Conservation (phyloP, 768 basidiomycete species). For the Coprinopsis strossmayeri region DNA sequence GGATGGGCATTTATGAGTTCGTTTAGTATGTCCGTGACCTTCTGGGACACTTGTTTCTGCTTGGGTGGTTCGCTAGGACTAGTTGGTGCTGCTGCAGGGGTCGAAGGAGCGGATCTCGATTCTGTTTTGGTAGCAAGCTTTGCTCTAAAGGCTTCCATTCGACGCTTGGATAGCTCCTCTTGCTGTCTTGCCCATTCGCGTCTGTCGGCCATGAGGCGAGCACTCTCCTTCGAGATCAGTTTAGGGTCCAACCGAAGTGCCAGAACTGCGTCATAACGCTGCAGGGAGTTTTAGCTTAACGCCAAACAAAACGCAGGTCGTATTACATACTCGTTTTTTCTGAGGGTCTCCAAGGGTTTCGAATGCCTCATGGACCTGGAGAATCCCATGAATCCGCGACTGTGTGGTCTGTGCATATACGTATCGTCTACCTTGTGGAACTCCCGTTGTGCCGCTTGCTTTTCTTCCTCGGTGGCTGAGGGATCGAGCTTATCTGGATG, state of each 20-base stretch:
- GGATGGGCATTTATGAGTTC: constrained; percentile 51
- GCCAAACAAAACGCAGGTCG: neutral
- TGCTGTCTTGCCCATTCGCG: constrained; percentile 13
- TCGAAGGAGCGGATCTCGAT: too few relatives aligned
- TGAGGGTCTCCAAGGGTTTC: constrained; percentile 47
- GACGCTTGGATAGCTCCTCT: constrained; percentile 4
- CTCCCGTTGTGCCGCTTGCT: constrained; percentile 45
- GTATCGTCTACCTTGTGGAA: constrained; percentile 49
- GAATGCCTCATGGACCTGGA: constrained; percentile 59
- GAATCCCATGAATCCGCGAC: neutral
- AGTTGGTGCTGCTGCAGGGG: neutral
- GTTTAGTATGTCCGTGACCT: constrained; percentile 49
- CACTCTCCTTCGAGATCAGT: constrained; percentile 7
- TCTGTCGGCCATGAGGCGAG: constrained; percentile 12
- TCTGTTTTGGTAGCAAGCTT: constrained; percentile 1
- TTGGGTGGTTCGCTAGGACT: neutral
- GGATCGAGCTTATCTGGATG: constrained; percentile 69
- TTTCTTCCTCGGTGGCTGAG: constrained; percentile 42
- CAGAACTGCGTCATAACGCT: constrained; percentile 8
- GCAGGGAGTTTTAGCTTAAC: neutral
- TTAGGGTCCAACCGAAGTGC: constrained; percentile 10
- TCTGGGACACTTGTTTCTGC: constrained; percentile 24
- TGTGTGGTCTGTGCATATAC: neutral
- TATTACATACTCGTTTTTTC: constrained; percentile 43
- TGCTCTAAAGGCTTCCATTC: constrained; percentile 9